phyloP scores from a whole-genome alignment of 2,329 filamentous ascomycete genomes.

The Cladosporium phlei region DNA sequence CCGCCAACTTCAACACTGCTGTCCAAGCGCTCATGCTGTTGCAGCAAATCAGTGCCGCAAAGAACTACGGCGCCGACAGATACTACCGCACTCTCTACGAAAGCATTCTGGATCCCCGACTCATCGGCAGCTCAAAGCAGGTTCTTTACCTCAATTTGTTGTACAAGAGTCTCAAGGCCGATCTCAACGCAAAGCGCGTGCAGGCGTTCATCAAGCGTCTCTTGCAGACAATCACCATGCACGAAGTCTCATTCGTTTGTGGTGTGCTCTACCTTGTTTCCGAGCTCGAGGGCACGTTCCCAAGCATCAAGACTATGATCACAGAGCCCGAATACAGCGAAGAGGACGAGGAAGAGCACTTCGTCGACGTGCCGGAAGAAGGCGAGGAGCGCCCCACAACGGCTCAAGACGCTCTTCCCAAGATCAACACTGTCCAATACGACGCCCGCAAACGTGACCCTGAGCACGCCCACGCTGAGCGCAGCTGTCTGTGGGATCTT shows the following conservation, averaged over 20 bases:
- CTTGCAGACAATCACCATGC: slow-evolving; percentile 78
- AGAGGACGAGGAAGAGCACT: slow-evolving; percentile 56
- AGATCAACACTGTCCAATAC: slow-evolving; percentile 46
- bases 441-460: slow-evolving; percentile 90
- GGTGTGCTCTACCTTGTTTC: slow-evolving; percentile 85
- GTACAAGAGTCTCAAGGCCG: slow-evolving; percentile 80
- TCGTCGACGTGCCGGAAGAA: slow-evolving; percentile 60
- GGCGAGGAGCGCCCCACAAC: slow-evolving; percentile 41
- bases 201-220: slow-evolving; percentile 95
- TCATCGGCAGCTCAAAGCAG: slow-evolving; percentile 88
- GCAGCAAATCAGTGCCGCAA: slow-evolving; percentile 78
- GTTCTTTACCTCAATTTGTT: slow-evolving; percentile 90
- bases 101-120: slow-evolving; percentile 82
- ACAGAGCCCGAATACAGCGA: slow-evolving; percentile 73
- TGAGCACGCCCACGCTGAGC: slow-evolving; percentile 86
- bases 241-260: slow-evolving; percentile 88
- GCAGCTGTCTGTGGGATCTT: slow-evolving; percentile 89
- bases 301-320: slow-evolving; percentile 71
- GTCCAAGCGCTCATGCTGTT: slow-evolving; percentile 93
- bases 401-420: slow-evolving; percentile 17
- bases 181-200: slow-evolving; percentile 83
- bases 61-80: slow-evolving; percentile 77
- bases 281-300: slow-evolving; percentile 74
- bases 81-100: slow-evolving; percentile 97
- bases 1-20: slow-evolving; percentile 97